Evolutionary conservation across 495 filamentous ascomycete species (phyloP).

Genomic region (Xylaria scruposa): DNA sequence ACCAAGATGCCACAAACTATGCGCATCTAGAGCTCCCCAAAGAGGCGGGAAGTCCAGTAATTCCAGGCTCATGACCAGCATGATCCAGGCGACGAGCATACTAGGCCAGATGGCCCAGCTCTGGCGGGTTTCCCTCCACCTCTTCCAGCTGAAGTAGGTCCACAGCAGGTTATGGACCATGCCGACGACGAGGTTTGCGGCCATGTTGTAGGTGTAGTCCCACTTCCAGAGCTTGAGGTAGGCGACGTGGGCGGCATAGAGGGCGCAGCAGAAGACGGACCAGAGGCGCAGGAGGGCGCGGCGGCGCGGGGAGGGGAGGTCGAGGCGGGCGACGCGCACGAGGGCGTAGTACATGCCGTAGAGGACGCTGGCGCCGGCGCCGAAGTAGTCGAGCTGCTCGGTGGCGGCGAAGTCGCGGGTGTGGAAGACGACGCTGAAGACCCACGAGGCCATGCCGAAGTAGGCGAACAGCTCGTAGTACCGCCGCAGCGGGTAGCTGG

Average conservation of each 20-base stretch:
- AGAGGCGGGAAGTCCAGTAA: conserved; percentile 91
- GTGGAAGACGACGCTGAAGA: conserved; percentile 89
- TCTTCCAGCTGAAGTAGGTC: conserved; percentile 79
- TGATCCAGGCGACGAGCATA: conserved; percentile 89
- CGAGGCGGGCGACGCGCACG: conserved; percentile 82
- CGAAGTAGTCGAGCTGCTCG: conserved; percentile 96
- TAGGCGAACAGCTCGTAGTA: conserved; percentile 86
- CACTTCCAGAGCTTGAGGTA: conserved; percentile 87
- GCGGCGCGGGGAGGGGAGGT: conserved; percentile 63
- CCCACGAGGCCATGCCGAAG: conserved; percentile 82
- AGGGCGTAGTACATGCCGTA: conserved; percentile 88
- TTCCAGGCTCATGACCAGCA: conserved; percentile 94
- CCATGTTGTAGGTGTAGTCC: conserved; percentile 98
- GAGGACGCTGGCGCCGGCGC: conserved; percentile 85
- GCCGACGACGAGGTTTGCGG: conserved; percentile 85
- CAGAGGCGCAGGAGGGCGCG: conserved; percentile 70
- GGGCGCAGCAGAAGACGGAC: conserved; percentile 70
- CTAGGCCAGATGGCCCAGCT: conserved; percentile 93
- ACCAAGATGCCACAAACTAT: conserved; percentile 94
- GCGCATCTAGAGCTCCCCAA: conserved; percentile 84
- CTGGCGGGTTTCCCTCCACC: conserved; percentile 69
- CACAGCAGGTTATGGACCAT: conserved; percentile 83
- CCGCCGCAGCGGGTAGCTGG: conserved; percentile 72
- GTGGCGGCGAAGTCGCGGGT: conserved; percentile 83
- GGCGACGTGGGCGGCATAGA: conserved; percentile 79